A percentile compares a stretch with the other conserved stretches of the same genome.
Conservation (phyloP, 306 rosid genomes). For the Lagenaria siceraria region DNA sequence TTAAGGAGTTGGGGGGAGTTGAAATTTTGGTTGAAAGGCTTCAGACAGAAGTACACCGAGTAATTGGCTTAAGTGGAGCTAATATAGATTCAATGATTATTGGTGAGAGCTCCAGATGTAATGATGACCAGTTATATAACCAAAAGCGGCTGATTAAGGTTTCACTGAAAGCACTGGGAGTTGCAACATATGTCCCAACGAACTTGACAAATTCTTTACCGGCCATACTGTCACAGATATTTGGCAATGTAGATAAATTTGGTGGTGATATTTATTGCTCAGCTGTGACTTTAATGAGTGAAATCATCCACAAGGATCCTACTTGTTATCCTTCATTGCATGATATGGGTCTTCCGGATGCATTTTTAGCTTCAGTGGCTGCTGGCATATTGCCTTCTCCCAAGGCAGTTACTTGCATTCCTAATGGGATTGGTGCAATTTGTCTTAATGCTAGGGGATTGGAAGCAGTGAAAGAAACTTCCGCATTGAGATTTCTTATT, state of each 20-base stretch:
- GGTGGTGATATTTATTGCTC: constrained; percentile 96
- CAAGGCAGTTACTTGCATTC: constrained; percentile 80
- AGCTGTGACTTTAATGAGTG: constrained; percentile 96
- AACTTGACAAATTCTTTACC: constrained; percentile 57
- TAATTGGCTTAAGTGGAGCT: constrained; percentile 48
- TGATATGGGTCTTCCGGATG: constrained; percentile 91
- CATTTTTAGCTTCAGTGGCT: constrained; percentile 70
- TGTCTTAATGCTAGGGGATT: constrained; percentile 90
- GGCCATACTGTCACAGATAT: constrained; percentile 52
- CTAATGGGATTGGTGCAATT: constrained; percentile 93
- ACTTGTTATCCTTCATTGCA: constrained; percentile 69
- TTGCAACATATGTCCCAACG: constrained; percentile 79
- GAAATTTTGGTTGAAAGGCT: constrained; percentile 87
- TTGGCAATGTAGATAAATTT: constrained; percentile 62
- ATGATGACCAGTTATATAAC: constrained; percentile 53
- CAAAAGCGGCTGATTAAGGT: constrained; percentile 86
- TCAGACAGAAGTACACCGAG: constrained; percentile 70
- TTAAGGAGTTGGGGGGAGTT: constrained; percentile 89
- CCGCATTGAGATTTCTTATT: constrained; percentile 62
- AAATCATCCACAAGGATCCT: constrained; percentile 94
- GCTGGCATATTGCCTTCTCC: constrained; percentile 85
- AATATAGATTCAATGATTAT: constrained; percentile 34
- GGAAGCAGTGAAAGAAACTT: constrained; percentile 68
- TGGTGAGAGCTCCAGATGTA: constrained; percentile 60
- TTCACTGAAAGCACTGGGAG: constrained; percentile 87